Conservation (phyloP, 1,284 basidiomycete genomes). For the Volvariella surrecta region DNA sequence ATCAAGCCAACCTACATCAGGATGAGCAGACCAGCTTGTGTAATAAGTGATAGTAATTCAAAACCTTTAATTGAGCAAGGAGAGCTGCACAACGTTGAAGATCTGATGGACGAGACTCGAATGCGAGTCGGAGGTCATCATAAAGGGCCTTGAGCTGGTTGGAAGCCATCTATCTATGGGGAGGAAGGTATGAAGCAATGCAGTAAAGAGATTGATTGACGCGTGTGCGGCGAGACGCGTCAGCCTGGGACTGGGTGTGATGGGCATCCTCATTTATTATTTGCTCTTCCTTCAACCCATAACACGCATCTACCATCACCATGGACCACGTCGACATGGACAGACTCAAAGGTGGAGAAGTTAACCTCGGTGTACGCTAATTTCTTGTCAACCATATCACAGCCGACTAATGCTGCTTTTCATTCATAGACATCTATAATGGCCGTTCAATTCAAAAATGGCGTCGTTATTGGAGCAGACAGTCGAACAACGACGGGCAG, state of each 20-base stretch:
- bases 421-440: constrained; percentile 88
- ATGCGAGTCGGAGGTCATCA: constrained; percentile 52
- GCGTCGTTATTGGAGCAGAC: constrained; percentile 96
- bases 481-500: constrained; percentile 94
- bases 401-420: not conserved
- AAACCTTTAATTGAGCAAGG: constrained; percentile 71
- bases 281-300: constrained; percentile 11
- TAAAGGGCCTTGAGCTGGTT: constrained; percentile 53
- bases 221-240: constrained; percentile 51
- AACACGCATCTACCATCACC: constrained; percentile 19
- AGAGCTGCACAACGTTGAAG: constrained; percentile 54
- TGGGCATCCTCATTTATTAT: constrained; percentile 17
- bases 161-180: constrained; percentile 32
- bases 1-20: constrained; percentile 63
- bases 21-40: constrained; percentile 7
- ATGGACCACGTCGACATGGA: constrained; percentile 72
- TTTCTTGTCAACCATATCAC: constrained; percentile 1
- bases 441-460: constrained; percentile 95
- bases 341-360: constrained; percentile 84
- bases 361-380: constrained; percentile 83
- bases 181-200: constrained; percentile 11
- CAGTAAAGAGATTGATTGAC: constrained; percentile 16
- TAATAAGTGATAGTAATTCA: constrained; percentile 1
- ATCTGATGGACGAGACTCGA: constrained; percentile 53
- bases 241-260: constrained; percentile 30